Base-by-base conservation (phyloP, 1,284 basidiomycete species). In the Rhodotorula sp. region DNA sequence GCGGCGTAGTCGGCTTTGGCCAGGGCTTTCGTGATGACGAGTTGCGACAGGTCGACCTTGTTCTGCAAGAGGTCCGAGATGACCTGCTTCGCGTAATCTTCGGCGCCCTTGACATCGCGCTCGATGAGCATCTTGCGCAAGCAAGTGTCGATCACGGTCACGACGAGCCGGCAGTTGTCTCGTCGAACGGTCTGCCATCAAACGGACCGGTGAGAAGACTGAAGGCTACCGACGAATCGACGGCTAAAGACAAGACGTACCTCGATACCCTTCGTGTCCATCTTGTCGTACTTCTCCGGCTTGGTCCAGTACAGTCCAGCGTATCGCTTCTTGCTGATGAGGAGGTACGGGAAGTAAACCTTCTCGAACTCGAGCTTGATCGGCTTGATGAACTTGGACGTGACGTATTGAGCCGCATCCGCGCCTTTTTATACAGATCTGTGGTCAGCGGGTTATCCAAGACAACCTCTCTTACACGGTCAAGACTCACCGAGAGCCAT, bases 321-420 rank as follows among this genome's bases (percentile, higher is more conserved):
- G 81, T 98, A 98, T 48, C 95, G 88, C 82, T 98, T 98, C 83
- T 97, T 98, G 85, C 85, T 97, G 81, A 98, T 98, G 54, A 98
- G 87, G 64, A 98, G 82, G 80, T 97, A 98, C 5, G 94, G 94
- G 80, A 91, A 97, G 82, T 98, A 98, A 2, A 97, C 93, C 80
- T 98, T 97, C 80, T 98, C 94, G 82, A 98, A 98, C 81, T 97
- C 95, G 26, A 98, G 87, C 80, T 97, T 97, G 84, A 97, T 97
- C 0, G 95, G 94, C 78, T 90, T 90, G 78, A 93, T 84, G 81
- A 98, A 98, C 80, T 93, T 93, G 52, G 85, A 81, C 0, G 94
- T 94, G 10, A 99, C 95, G n/a, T 92, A 86, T 45, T 91, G 89
- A 1, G 97, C 97, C 1, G 97, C 97, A 83, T 98, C 92, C 43